Conservation (phyloP, 495 filamentous ascomycete species). For the Hypomontagnella monticulosa region DNA sequence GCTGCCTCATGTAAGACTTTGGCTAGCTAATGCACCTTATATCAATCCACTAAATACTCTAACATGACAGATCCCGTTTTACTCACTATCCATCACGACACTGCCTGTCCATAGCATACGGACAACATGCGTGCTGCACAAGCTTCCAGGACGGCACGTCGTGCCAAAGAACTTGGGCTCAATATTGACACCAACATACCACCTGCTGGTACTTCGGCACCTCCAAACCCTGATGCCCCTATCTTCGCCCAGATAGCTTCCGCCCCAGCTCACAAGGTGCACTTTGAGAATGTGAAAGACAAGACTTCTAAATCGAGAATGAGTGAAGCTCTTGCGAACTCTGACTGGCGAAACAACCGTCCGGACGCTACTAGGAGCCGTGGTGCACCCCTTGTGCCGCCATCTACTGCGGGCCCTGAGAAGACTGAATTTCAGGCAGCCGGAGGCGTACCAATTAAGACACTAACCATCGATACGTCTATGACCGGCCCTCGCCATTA, state of each 20-base stretch:
- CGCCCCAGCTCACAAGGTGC: conserved; percentile 5
- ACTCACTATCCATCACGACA: too few relatives aligned
- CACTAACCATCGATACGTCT: conserved; percentile 1
- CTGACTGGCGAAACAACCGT: conserved; percentile 30
- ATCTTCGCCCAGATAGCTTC: not conserved
- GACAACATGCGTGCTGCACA: conserved; percentile 23
- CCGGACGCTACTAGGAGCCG: not conserved
- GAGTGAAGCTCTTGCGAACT: conserved; percentile 23
- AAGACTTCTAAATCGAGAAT: not conserved
- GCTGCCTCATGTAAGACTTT: too few relatives aligned
- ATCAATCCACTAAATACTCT: too few relatives aligned
- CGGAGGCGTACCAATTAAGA: not conserved
- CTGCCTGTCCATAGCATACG: too few relatives aligned
- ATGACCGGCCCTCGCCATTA: conserved; percentile 4
- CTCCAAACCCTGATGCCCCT: not conserved
- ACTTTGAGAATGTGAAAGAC: not conserved
- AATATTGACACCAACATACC: conserved; percentile 8
- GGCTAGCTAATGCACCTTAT: too few relatives aligned
- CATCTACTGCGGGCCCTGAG: conserved; percentile 8
- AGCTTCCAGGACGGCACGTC: not conserved
- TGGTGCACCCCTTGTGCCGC: not conserved
- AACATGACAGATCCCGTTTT: too few relatives aligned
- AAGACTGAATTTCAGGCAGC: conserved; percentile 16
- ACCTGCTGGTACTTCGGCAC: not conserved
- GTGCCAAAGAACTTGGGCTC: conserved; percentile 11